Percentiles rank a stretch among this genome's conserved stretches.
phyloP scores from a whole-genome alignment of 2,329 filamentous ascomycete genomes.

The Aspergillus calidoustus region DNA sequence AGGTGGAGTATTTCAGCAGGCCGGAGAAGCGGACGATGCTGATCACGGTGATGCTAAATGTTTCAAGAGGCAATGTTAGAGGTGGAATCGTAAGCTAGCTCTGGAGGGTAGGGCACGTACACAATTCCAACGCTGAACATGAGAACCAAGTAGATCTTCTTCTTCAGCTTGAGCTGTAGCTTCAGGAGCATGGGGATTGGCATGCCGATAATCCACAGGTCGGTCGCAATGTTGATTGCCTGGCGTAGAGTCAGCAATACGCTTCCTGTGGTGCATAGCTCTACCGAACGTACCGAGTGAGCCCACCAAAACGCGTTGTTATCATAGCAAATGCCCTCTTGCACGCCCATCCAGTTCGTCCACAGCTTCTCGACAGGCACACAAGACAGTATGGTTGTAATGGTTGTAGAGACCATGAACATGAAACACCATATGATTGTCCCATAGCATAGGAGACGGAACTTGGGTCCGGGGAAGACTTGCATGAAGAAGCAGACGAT shows the following conservation, averaged over 20 bases:
- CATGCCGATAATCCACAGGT: not conserved
- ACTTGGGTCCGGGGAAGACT: not conserved
- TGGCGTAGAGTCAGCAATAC: not conserved
- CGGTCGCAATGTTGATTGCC: conserved; percentile 6
- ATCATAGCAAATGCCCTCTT: not conserved
- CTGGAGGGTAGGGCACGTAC: not conserved
- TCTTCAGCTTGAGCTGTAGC: conserved; percentile 1
- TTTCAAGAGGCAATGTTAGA: too few relatives aligned
- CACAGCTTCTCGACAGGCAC: not conserved
- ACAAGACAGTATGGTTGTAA: not conserved
- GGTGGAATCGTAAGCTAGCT: too few relatives aligned
- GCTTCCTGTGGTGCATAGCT: too few relatives aligned
- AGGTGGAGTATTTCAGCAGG: conserved; percentile 1
- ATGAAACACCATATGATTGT: not conserved
- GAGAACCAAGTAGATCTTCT: conserved; percentile 4
- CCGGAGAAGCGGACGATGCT: conserved; percentile 5
- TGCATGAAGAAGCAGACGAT: conserved; percentile 11
- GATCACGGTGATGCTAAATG: conserved; percentile 1
- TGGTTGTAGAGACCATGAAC: conserved; percentile 2
- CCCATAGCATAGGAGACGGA: not conserved
- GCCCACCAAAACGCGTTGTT: conserved; percentile 7
- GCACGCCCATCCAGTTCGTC: not conserved
- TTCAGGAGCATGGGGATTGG: not conserved
- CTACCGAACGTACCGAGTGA: not conserved
- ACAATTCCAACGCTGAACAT: conserved; percentile 4